Base-by-base conservation (phyloP, 1,284 basidiomycete species). In the Sporisorium graminicola region DNA sequence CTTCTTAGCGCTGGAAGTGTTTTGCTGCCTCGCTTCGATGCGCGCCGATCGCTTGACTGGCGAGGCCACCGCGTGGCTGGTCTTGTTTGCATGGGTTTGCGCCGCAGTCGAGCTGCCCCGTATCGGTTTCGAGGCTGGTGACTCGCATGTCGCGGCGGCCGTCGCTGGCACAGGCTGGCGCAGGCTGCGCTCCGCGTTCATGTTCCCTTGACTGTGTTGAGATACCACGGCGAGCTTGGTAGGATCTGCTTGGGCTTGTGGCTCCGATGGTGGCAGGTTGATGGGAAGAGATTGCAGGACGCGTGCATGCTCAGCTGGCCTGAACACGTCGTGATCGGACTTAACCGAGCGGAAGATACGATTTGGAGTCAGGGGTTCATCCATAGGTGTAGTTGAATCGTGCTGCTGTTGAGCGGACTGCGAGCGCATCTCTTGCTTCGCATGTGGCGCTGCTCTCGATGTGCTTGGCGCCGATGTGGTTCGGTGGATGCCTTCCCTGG, bases 1-100 rank as follows among this genome's bases (percentile, higher is more conserved):
- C 53, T 75, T 75, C 27, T 71, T 75, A 44, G 26, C 35, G 46
- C 47, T 47, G 42, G 57, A 43, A n/a, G 47, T 43, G n/a, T 56
- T 37, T 14, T 68, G 62, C 40, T 71, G 73, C 73, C 60, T 63
- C n/a, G 73, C 73, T 60, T 75, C 67, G 54, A 75, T 70, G 14
- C 73, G 63, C 4, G 63, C 67, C 9, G 67, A 70, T 5, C 73
- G 66, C 49, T 75, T 75, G 62, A 75, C 51, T 3, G 72, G 63
- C 14, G 66, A 69, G 7, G 60, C 61, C 5, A 18, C 12, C 18
- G 49, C 22, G n/a, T 14, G 20, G 43, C 5, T 12, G 18, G 16
- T 24, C 14, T 61, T 29, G 20, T 35, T 33, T 14, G 43, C 27
- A 5, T 18, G 42, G 10, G 0, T 8, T 16, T 29, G 55, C 20